Evolutionary conservation across 257 asterid species (phyloP).

Genomic region (Phtheirospermum japonicum): DNA sequence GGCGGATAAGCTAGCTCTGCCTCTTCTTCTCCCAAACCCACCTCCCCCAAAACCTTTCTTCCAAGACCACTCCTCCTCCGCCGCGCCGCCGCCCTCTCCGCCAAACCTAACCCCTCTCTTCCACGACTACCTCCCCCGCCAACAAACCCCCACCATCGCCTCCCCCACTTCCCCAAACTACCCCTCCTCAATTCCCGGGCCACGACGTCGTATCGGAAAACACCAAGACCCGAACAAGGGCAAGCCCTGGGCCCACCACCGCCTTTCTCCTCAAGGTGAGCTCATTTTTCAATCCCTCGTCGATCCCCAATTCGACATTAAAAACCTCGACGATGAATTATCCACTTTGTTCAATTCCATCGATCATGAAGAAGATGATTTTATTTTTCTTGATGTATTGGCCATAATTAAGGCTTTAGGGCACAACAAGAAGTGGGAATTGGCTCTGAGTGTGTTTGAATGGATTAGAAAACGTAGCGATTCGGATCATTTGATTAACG

Average conservation of each 20-base stretch:
- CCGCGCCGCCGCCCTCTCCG: conserved; percentile 32
- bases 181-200: conserved; percentile 41
- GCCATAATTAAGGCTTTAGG: conserved; percentile 73
- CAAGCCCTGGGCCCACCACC: conserved; percentile 72
- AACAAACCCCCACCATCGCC: conserved; percentile 34
- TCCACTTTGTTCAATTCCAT: conserved; percentile 35
- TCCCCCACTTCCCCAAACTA: conserved; percentile 28
- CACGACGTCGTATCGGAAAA: conserved; percentile 68
- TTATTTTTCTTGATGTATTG: conserved; percentile 44
- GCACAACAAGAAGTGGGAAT: conserved; percentile 52
- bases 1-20: conserved; percentile 86
- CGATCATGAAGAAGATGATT: conserved; percentile 28
- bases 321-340: conserved; percentile 38
- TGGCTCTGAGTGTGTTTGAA: conserved; percentile 65
- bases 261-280: conserved; percentile 71
- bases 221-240: conserved; percentile 68
- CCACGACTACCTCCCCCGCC: conserved; percentile 47
- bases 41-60: conserved; percentile 74
- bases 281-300: conserved; percentile 51
- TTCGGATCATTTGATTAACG: conserved; percentile 44
- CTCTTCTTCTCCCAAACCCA: conserved; percentile 80
- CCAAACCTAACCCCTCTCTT: conserved; percentile 45
- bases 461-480: conserved; percentile 50
- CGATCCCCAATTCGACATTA: conserved; percentile 46
- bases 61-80: conserved; percentile 52